phyloP scores from a whole-genome alignment of 345 rosid species.

The Geranium brycei region DNA sequence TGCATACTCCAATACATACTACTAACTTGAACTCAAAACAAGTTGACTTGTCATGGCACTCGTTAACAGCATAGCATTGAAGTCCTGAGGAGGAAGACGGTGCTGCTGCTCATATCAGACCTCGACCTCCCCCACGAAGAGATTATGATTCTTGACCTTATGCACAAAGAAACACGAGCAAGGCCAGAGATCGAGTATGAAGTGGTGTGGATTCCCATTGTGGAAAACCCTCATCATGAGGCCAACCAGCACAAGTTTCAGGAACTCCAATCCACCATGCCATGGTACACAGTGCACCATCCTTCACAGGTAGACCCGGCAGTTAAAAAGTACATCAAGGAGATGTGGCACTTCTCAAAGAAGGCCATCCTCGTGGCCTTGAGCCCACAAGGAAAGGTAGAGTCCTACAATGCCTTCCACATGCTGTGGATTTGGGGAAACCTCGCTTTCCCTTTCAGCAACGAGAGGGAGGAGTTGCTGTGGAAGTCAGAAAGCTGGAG shows the following conservation, averaged over 20 bases:
- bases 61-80: constrained; percentile 17
- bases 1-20: too few relatives aligned
- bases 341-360: constrained; percentile 15
- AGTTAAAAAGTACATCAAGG: constrained; percentile 13
- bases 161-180: constrained; percentile 16
- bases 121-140: constrained; percentile 15
- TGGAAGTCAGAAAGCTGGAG: constrained; percentile 7
- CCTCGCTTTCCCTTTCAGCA: constrained; percentile 17
- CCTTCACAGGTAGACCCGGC: constrained; percentile 11
- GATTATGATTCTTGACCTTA: constrained; percentile 13
- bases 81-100: constrained; percentile 14
- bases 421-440: constrained; percentile 16
- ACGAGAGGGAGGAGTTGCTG: constrained; percentile 3
- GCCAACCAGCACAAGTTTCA: constrained; percentile 5
- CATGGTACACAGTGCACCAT: constrained; percentile 13
- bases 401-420: constrained; percentile 13
- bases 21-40: constrained; percentile 9
- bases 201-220: constrained; percentile 20
- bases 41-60: constrained; percentile 9
- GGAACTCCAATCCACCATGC: constrained; percentile 12
- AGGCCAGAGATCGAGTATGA: constrained; percentile 19
- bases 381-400: constrained; percentile 12
- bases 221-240: constrained; percentile 2
- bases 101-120: constrained; percentile 19
- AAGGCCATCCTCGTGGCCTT: constrained; percentile 11